phyloP scores from a whole-genome alignment of 192 early-diverging fungal genomes.

The Phycomyces blakesleeanus region DNA sequence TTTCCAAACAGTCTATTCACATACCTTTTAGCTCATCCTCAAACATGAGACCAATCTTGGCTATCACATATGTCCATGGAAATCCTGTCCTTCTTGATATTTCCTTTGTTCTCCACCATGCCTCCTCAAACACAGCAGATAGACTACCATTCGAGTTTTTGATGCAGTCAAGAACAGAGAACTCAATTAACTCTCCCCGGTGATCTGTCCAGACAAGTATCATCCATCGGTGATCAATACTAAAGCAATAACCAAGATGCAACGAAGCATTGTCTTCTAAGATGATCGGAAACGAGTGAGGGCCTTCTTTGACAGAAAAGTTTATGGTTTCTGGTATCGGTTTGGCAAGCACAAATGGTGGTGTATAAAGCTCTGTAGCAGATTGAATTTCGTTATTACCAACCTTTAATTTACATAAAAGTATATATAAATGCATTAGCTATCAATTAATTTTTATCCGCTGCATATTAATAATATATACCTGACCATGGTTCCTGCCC shows the following conservation, averaged over 20 bases:
- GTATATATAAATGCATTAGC: background rate
- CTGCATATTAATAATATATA: background rate
- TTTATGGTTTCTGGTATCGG: slow-evolving; percentile 35
- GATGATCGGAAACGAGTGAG: slow-evolving; percentile 24
- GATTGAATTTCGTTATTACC: slow-evolving; percentile 4
- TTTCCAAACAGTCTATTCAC: slow-evolving; percentile 15
- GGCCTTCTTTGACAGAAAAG: slow-evolving; percentile 33
- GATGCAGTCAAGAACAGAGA: slow-evolving; percentile 25
- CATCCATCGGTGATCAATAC: slow-evolving; percentile 47
- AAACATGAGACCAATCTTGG: slow-evolving; percentile 49
- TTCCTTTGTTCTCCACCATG: slow-evolving; percentile 40
- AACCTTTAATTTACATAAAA: slow-evolving; percentile 2
- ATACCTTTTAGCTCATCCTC: slow-evolving; percentile 39
- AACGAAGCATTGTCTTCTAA: slow-evolving; percentile 39
- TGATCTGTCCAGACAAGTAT: slow-evolving; percentile 50
- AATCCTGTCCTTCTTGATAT: slow-evolving; percentile 39
- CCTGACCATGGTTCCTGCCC: slow-evolving; percentile 29
- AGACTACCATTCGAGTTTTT: background rate
- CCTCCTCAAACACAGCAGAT: slow-evolving; percentile 34
- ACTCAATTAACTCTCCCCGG: slow-evolving; percentile 48
- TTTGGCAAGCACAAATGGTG: slow-evolving; percentile 47
- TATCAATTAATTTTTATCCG: background rate
- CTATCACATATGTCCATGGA: slow-evolving; percentile 44
- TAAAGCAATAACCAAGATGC: slow-evolving; percentile 48
- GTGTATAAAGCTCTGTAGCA: slow-evolving; percentile 41